Conservation (phyloP, 1,284 basidiomycete genomes). For the Melampsora americana region DNA sequence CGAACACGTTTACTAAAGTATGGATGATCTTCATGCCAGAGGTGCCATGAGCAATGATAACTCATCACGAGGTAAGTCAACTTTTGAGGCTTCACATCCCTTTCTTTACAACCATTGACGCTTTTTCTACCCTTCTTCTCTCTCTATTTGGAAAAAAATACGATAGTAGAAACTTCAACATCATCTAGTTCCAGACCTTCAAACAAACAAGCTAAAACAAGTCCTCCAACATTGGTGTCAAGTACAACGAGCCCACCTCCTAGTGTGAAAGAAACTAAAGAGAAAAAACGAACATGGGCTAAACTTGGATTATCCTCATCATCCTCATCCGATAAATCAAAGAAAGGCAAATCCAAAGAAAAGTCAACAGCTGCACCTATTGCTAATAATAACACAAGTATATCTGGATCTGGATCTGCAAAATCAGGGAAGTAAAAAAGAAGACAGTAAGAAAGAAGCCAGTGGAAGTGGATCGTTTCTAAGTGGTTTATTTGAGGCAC, state of each 20-base stretch:
- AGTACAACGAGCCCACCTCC: neutral
- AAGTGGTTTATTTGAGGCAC: conserved; percentile 36
- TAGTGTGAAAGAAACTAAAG: conserved; percentile 15
- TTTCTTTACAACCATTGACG: too few species aligned
- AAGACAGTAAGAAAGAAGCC: conserved; percentile 16
- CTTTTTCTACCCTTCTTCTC: too few species aligned
- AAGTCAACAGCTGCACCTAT: conserved; percentile 6
- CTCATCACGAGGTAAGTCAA: too few species aligned
- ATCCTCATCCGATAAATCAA: conserved; percentile 14
- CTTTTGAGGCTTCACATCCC: too few species aligned
- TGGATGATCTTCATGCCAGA: too few species aligned
- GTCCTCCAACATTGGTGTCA: neutral
- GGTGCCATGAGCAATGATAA: too few species aligned
- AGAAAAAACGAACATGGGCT: conserved; percentile 37
- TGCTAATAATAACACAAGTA: neutral
- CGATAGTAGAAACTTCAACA: neutral
- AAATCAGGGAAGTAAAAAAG: neutral
- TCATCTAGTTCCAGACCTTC: conserved; percentile 19
- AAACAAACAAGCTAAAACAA: neutral
- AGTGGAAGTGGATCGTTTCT: conserved; percentile 21
- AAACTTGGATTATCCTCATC: conserved; percentile 31
- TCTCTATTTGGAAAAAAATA: too few species aligned
- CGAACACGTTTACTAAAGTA: too few species aligned
- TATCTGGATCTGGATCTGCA: neutral
- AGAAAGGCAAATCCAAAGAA: conserved; percentile 35